A percentile compares a stretch with the other conserved stretches of the same genome.
Conservation (phyloP, 2,329 filamentous ascomycete species). For the Dryadomyces quercivorus region DNA sequence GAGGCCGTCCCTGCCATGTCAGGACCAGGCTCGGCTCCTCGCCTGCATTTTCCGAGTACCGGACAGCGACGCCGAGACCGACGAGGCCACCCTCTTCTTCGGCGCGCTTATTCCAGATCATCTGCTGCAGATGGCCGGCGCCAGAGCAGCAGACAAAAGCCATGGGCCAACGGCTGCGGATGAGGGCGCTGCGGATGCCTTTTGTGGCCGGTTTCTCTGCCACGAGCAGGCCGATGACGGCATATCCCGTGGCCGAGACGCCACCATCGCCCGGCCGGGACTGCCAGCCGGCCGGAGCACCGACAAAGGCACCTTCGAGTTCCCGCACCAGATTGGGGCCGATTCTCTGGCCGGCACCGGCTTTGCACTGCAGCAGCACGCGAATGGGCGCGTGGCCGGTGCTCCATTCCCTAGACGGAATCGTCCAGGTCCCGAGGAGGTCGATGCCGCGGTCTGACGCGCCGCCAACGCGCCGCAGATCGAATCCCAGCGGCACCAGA, state of each 20-base stretch:
- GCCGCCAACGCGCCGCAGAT: slow-evolving; percentile 52
- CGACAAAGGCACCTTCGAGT: slow-evolving; percentile 65
- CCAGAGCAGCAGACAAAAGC: slow-evolving; percentile 52
- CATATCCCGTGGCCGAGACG: slow-evolving; percentile 15
- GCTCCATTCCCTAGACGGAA: slow-evolving; percentile 12
- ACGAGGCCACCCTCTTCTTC: slow-evolving; percentile 51
- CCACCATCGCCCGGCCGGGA: not conserved
- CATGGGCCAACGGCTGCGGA: slow-evolving; percentile 56
- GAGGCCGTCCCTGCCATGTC: slow-evolving; percentile 34
- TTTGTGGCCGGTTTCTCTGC: slow-evolving; percentile 59
- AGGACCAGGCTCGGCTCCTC: slow-evolving; percentile 32
- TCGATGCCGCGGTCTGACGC: slow-evolving; percentile 61
- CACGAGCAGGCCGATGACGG: slow-evolving; percentile 60
- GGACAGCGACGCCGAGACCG: slow-evolving; percentile 35
- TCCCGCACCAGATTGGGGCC: slow-evolving; percentile 57
- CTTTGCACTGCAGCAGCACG: slow-evolving; percentile 59
- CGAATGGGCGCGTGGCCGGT: slow-evolving; percentile 23
- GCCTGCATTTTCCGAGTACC: slow-evolving; percentile 15
- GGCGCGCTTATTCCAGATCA: slow-evolving; percentile 60
- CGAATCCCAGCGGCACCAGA: slow-evolving; percentile 50
- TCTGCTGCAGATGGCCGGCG: slow-evolving; percentile 49
- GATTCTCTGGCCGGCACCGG: slow-evolving; percentile 29
- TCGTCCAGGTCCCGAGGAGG: slow-evolving; percentile 55
- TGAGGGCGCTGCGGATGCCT: slow-evolving; percentile 63
- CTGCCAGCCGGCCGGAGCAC: slow-evolving; percentile 63